These are phyloP conservation scores for Taphrina communis DNA, from an alignment of 1,139 yeast genomes.

Conservation along the genomic window DNA sequence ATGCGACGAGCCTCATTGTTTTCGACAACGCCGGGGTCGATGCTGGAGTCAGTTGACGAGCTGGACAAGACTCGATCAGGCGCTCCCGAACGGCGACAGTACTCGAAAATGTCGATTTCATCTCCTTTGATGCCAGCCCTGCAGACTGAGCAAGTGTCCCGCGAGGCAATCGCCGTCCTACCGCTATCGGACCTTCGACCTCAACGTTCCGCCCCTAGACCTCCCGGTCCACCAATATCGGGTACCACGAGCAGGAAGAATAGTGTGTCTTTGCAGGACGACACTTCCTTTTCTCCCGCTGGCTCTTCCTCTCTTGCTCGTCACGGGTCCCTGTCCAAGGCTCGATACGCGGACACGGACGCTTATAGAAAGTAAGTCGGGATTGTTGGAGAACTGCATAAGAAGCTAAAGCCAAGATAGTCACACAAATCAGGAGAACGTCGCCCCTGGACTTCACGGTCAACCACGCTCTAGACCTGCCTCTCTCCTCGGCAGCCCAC, in stretches of 20 bases:
- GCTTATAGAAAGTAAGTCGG: not conserved
- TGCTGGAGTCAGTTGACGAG: constrained; percentile 5
- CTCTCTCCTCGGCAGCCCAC: constrained; percentile 19
- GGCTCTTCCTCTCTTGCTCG: constrained; percentile 9
- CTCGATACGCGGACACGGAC: constrained; percentile 4
- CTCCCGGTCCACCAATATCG: constrained; percentile 18
- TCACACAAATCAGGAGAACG: constrained; percentile 16
- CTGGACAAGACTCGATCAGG: not conserved
- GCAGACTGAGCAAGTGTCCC: constrained; percentile 7
- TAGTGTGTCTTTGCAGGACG: not conserved
- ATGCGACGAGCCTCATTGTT: constrained; percentile 8
- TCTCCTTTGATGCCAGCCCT: constrained; percentile 10
- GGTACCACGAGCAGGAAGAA: constrained; percentile 2
- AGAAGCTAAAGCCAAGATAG: not conserved
- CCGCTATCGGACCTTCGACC: constrained; percentile 37
- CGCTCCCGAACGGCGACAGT: not conserved
- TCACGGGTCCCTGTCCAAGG: constrained; percentile 26
- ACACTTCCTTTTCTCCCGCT: constrained; percentile 11
- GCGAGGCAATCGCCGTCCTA: constrained; percentile 20
- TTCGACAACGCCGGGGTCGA: not conserved
- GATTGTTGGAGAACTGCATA: too few relatives aligned
- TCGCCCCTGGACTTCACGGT: constrained; percentile 8
- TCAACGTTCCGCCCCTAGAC: constrained; percentile 41
- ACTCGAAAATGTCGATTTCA: not conserved
- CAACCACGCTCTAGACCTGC: constrained; percentile 18